Percentiles rank a stretch among this genome's conserved stretches.
phyloP scores from a whole-genome alignment of 1,284 basidiomycete genomes.

The Puccinia coronata region DNA sequence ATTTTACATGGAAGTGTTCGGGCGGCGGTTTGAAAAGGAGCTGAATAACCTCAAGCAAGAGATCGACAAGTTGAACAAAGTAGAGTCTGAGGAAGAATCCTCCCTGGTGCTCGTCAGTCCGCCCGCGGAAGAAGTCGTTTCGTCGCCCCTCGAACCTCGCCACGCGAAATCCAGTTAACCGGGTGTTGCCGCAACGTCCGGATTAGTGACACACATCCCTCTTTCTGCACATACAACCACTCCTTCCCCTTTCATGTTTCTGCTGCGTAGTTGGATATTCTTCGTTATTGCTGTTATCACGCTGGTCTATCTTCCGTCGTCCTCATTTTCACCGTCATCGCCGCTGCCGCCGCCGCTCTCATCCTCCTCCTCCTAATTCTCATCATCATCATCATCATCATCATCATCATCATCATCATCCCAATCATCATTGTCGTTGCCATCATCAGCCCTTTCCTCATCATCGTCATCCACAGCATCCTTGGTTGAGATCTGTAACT shows the following conservation, averaged over 20 bases:
- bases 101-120: neutral
- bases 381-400: neutral
- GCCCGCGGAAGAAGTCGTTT: neutral
- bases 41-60: constrained; percentile 54
- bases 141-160: neutral
- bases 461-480: neutral
- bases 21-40: constrained; percentile 54
- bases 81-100: constrained; percentile 10
- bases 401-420: constrained; percentile 1
- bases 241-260: neutral
- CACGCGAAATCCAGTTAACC: neutral
- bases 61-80: constrained; percentile 51
- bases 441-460: too few species aligned
- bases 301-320: neutral
- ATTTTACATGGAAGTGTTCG: constrained; percentile 54
- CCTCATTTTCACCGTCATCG: neutral
- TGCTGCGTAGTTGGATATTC: neutral
- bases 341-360: neutral
- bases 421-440: too few species aligned
- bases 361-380: neutral
- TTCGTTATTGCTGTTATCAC: neutral
- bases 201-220: neutral
- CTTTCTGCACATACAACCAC: neutral
- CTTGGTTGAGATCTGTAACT: neutral
- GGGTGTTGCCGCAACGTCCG: neutral